Conservation (phyloP, 148 eudicot genomes). For the Chenopodium quinoa region DNA sequence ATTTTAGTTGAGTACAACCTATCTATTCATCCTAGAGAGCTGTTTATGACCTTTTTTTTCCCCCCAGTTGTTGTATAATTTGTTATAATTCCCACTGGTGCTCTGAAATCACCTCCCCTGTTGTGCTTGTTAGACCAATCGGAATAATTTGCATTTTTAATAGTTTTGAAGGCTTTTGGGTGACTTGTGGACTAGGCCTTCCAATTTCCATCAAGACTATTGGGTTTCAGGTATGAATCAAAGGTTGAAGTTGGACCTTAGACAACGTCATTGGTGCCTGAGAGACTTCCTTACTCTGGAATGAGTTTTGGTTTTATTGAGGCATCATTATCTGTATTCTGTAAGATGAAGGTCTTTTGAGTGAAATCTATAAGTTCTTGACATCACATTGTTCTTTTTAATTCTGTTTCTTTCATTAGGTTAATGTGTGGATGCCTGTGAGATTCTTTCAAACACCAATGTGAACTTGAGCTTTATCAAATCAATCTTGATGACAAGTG, state of each 20-base stretch:
- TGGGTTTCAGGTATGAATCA: not conserved
- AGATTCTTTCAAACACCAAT: not conserved
- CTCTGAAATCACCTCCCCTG: too few species aligned
- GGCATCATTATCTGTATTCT: not conserved
- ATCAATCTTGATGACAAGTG: not conserved
- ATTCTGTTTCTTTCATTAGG: not conserved
- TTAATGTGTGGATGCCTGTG: not conserved
- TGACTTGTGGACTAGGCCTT: not conserved
- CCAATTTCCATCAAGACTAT: not conserved
- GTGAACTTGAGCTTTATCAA: not conserved
- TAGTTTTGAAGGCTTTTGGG: not conserved
- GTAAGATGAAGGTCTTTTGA: not conserved
- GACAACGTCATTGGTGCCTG: not conserved
- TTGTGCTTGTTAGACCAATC: too few species aligned
- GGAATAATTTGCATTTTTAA: too few species aligned
- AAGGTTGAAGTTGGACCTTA: not conserved
- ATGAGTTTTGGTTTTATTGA: not conserved
- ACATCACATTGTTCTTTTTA: not conserved
- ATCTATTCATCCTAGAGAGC: not conserved
- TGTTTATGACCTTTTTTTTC: not conserved
- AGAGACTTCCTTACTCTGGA: not conserved
- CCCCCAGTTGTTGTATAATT: not conserved
- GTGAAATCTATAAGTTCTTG: not conserved
- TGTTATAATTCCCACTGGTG: not conserved
- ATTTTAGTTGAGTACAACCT: not conserved